Evolutionary conservation across 1,284 basidiomycete genomes (phyloP), one percentile per base, ranked within the genome.

Genomic region (Coniophora puteana): DNA sequence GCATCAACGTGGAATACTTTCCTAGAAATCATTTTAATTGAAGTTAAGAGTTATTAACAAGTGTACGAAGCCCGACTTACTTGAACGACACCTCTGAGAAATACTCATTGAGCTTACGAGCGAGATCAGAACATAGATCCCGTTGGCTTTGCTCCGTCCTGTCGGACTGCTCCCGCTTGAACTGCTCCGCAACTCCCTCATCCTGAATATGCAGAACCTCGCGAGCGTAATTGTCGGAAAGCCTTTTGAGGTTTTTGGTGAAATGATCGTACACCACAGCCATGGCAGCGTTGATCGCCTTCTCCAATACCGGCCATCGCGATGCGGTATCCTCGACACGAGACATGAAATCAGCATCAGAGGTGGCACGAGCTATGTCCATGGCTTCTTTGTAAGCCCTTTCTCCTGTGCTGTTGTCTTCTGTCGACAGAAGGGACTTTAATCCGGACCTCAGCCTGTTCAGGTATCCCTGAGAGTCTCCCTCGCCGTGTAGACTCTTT

Each of bases 191-290:
- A 28, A 39, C 55, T 14, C 45, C 51, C 0, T 58, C 47, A n/a
- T 52, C 21, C 25, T 65, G 67, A 25, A 54, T 42, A 11, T 43
- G 39, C 11, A 46, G 41, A 8, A 48, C 25, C 14, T 44, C 50
- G 2, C 4, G 40, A 3, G 49, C 16, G 4, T 55, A 27, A n/a
- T 36, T 51, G 1, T 52, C 46, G 13, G 53, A 49, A 6, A 51
- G 45, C 22, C 36, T 58, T 11, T 48, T 38, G 14, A 68, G 48
- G 4, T 40, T 33, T 2, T 13, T 16, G 6, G 30, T 48, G 2
- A 68, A 51, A 43, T 56, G 46, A 11, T 46, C 47, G 21, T 60
- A 45, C 0, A 53, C 54, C 4, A 52, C 32, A 3, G 48, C 41
- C 11, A 46, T 51, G 1, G 65, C 48, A 1, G 40, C 38, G 5